These are phyloP conservation scores for Fusarium palustre DNA, from an alignment of 2,329 filamentous ascomycete species.

Conservation along the genomic window DNA sequence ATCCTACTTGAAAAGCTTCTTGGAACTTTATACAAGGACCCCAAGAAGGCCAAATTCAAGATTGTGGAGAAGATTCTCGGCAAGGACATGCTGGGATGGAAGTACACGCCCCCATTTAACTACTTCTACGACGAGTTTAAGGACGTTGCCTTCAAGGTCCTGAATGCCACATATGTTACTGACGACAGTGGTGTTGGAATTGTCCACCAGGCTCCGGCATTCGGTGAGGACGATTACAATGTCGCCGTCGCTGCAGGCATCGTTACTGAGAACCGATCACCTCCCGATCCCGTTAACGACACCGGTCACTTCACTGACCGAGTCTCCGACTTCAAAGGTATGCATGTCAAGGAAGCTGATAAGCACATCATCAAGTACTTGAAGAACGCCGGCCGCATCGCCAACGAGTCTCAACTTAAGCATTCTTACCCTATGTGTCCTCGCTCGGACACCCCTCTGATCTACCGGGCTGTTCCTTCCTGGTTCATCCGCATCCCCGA, in stretches of 20 bases:
- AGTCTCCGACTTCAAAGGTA: conserved; percentile 83
- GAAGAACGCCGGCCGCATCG: conserved; percentile 78
- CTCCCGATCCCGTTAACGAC: conserved; percentile 93
- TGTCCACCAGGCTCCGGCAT: conserved; percentile 92
- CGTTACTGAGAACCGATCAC: conserved; percentile 78
- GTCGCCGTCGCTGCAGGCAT: conserved; percentile 81
- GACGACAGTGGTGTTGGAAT: conserved; percentile 92
- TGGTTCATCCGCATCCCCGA: conserved; percentile 94
- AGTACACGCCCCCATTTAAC: conserved; percentile 87
- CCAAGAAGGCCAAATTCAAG: conserved; percentile 94
- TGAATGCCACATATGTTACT: conserved; percentile 88
- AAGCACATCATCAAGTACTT: conserved; percentile 93
- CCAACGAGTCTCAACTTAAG: conserved; percentile 87
- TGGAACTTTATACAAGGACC: conserved; percentile 88
- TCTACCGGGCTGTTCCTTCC: conserved; percentile 90
- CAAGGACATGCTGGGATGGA: conserved; percentile 87
- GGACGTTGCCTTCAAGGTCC: conserved; percentile 82
- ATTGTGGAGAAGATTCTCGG: conserved; percentile 83
- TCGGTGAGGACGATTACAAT: conserved; percentile 96
- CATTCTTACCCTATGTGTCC: conserved; percentile 96
- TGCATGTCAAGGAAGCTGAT: conserved; percentile 92
- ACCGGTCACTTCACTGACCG: conserved; percentile 81
- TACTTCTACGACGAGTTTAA: conserved; percentile 93
- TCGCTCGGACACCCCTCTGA: conserved; percentile 93
- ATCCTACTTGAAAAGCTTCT: conserved; percentile 86